Evolutionary conservation across 2,329 filamentous ascomycete genomes (phyloP), one percentile per base, ranked within the genome.

Genomic region (Trichoderma sp.): DNA sequence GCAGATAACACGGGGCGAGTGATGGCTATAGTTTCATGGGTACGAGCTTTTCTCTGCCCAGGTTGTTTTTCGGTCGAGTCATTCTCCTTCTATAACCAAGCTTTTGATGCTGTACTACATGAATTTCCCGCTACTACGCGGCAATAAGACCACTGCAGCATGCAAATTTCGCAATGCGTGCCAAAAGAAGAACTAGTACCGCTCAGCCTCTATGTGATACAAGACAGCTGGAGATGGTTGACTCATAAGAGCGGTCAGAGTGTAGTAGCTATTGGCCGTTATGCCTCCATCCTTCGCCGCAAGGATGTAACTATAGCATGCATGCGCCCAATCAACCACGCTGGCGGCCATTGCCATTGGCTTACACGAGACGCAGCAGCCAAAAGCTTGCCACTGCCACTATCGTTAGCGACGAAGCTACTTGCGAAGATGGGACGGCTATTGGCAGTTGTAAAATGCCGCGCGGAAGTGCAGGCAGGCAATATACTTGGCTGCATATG

Each of bases 81-180:
- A 31, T 59, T 57, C 59, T 57, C 35, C 35, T 53, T 57, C 37
- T 49, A 35, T 57, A 52, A 57, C 53, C 53, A 63, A 52, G 49
- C 27, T 56, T 53, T 63, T 49, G 27, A 57, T 57, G 67, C 59
- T 60, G 56, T 65, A 65, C 37, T 40, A 69, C 68, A 31, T 43
- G 40, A 29, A 55, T 21, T 63, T 53, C 29, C 40, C 55, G 56
- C 52, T 65, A 59, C 43, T 53, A 55, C 49, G 35, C 47, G 52
- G 35, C 53, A 65, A 47, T 57, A 69, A 69, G 33, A 53, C n/a
- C 68, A 69, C 68, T 16, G 62, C 61, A 65, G 57, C 53, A 61
- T 66, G 56, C 68, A 31, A 60, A 49, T 65, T 69, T 69, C 68
- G 68, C 68, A 59, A 69, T 62, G 33, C 43, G 47, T 49, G 27